Evolutionary conservation across 805 yeast genomes (phyloP), one percentile per base, ranked within the genome.

Genomic region (Starmerella khaoyaiensis): DNA sequence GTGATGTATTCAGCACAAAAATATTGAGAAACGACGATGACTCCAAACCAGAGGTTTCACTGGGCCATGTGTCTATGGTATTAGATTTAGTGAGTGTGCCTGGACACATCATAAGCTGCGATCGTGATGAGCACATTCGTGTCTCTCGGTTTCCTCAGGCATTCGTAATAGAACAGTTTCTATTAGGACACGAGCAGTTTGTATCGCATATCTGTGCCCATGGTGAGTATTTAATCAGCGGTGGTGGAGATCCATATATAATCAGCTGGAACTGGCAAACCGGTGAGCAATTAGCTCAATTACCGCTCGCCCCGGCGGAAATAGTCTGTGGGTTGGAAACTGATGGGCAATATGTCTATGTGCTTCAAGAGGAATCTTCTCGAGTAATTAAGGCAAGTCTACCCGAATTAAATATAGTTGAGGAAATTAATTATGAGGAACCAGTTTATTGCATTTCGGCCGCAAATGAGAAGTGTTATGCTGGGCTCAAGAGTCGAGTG

Each of bases 41-140:
- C 34, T 49, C 51, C n/a, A 49, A 50, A 21, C 56, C 72, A 30
- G 68, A 63, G 26, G 96, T 96, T 2, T 66, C 87, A 5, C 61
- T 87, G 37, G 99, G 99, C 6, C 99, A 90, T 59, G 97, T 90
- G 4, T 86, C 96, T 3, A 83, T 90, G 95, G 68, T 90, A 43
- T 79, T 93, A n/a, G 83, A 76, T 45, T 61, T 74, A 20, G 63
- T 67, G 10, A 49, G 51, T 3, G 55, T 59, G 30, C 26, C 36
- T 5, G 69, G 65, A 7, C 68, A 69, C 41, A 56, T 86, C 12
- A 65, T 87, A 38, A 75, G 93, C 1, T 74, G 86, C 26, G 99
- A 90, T 61, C 71, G 98, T 59, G 99, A 90, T 59, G 99, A 90
- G 59, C 99, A 93, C 58, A 79, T 90, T 45, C 71, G 93, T 55